A percentile compares a stretch with the other conserved stretches of the same genome.
These are phyloP conservation scores for Penicillium bialowiezense DNA, from an alignment of 495 filamentous ascomycete species.

Conservation along the genomic window DNA sequence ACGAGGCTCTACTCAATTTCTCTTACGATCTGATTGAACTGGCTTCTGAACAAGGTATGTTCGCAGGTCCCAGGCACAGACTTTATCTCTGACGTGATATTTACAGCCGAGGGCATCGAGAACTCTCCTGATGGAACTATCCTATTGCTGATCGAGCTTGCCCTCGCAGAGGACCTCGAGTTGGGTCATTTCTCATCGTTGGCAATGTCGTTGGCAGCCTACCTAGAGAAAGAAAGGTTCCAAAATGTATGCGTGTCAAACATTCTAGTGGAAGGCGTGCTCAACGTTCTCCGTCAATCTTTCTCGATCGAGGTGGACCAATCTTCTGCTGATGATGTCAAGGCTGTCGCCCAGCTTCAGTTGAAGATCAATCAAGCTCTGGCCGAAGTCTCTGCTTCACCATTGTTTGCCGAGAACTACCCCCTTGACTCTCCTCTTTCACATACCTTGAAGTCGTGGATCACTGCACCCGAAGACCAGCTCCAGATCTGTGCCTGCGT, in stretches of 20 bases:
- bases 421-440: constrained; percentile 48
- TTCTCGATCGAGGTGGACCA: constrained; percentile 23
- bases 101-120: constrained; percentile 34
- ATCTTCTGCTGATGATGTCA: constrained; percentile 44
- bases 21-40: constrained; percentile 41
- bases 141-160: constrained; percentile 34
- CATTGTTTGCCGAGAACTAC: constrained; percentile 51
- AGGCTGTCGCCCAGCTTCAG: constrained; percentile 52
- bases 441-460: constrained; percentile 54
- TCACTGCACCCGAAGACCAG: constrained; percentile 47
- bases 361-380: constrained; percentile 54
- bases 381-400: constrained; percentile 61
- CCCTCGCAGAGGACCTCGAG: constrained; percentile 18
- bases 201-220: constrained; percentile 29
- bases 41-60: constrained; percentile 40
- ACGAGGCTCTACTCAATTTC: constrained; percentile 35
- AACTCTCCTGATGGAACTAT: constrained; percentile 41
- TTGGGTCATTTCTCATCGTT: constrained; percentile 34
- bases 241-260: constrained; percentile 39
- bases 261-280: constrained; percentile 27
- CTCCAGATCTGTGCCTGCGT: constrained; percentile 74
- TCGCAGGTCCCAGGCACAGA: background rate
- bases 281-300: constrained; percentile 34
- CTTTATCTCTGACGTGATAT: constrained; percentile 4
- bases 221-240: constrained; percentile 40